Conservation (phyloP, 345 rosid species). For the Passiflora organensis region DNA sequence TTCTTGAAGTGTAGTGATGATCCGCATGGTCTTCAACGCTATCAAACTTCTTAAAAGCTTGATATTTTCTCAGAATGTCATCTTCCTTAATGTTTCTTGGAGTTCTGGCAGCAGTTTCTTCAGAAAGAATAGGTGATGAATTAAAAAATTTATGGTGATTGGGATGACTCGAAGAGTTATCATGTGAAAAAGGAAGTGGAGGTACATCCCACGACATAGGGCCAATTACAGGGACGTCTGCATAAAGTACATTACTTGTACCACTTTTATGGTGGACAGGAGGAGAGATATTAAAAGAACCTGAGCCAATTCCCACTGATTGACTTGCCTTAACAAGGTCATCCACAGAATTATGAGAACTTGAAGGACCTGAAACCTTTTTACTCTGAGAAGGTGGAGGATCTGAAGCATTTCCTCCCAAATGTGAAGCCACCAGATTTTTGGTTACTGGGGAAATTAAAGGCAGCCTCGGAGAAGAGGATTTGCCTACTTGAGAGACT, state of each 20-base stretch:
- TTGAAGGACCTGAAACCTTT: slow-evolving; percentile 16
- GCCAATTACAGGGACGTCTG: not conserved
- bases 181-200: too few species aligned
- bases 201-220: too few species aligned
- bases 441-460: slow-evolving; percentile 19
- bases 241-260: slow-evolving; percentile 5
- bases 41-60: slow-evolving; percentile 71
- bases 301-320: slow-evolving; percentile 17
- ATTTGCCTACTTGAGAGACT: slow-evolving; percentile 18
- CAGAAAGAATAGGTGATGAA: slow-evolving; percentile 21
- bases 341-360: slow-evolving; percentile 14
- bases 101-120: slow-evolving; percentile 27
- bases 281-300: slow-evolving; percentile 9
- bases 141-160: slow-evolving; percentile 1
- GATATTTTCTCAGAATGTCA: slow-evolving; percentile 47
- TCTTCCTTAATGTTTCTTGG: slow-evolving; percentile 30
- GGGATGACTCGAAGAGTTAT: too few species aligned
- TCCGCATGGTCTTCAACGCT: slow-evolving; percentile 65
- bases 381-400: slow-evolving; percentile 16
- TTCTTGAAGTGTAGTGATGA: slow-evolving; percentile 46
- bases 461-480: slow-evolving; percentile 17
- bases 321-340: slow-evolving; percentile 7
- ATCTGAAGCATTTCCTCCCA: slow-evolving; percentile 9
- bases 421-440: slow-evolving; percentile 21
- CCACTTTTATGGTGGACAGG: slow-evolving; percentile 11